Evolutionary conservation across 352 stramenopile species (phyloP).

Genomic region (Globisporangium radiosum): DNA sequence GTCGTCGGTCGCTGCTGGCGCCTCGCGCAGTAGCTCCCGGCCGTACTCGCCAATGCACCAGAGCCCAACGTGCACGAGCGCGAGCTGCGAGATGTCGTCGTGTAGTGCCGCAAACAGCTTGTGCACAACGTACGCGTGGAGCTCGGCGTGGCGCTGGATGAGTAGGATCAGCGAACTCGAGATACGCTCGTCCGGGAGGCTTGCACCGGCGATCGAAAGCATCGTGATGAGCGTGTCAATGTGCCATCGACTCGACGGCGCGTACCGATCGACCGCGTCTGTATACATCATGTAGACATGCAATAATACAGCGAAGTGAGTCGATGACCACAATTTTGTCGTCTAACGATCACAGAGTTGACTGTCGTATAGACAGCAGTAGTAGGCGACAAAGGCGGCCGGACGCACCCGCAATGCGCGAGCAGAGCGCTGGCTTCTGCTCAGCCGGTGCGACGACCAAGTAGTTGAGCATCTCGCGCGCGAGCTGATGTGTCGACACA

Average conservation of each 20-base stretch:
- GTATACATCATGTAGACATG: background rate
- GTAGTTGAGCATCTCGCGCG: conserved; percentile 99
- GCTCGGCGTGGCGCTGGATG: conserved; percentile 87
- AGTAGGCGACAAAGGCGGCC: no score
- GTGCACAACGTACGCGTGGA: conserved; percentile 95
- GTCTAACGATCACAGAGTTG: no score
- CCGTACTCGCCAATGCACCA: conserved; percentile 99
- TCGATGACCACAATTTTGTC: no score
- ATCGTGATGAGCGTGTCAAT: conserved; percentile 98
- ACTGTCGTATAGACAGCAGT: no score
- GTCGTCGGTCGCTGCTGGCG: conserved; percentile 45
- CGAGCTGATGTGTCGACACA: conserved; percentile 48
- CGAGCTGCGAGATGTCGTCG: conserved; percentile 93
- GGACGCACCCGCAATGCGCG: conserved; percentile 84
- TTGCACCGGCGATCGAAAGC: conserved; percentile 95
- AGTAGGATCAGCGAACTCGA: conserved; percentile 94
- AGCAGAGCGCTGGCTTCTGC: conserved; percentile 94
- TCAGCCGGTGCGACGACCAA: conserved; percentile 95
- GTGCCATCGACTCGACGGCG: conserved; percentile 85
- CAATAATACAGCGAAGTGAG: no score
- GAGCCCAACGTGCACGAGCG: conserved; percentile 95
- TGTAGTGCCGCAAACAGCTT: conserved; percentile 95
- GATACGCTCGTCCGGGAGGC: conserved; percentile 91
- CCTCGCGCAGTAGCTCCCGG: conserved; percentile 78
- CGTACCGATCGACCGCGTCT: conserved; percentile 83